Evolutionary conservation across 495 filamentous ascomycete genomes (phyloP).

Genomic region (Aspergillus sclerotioniger): DNA sequence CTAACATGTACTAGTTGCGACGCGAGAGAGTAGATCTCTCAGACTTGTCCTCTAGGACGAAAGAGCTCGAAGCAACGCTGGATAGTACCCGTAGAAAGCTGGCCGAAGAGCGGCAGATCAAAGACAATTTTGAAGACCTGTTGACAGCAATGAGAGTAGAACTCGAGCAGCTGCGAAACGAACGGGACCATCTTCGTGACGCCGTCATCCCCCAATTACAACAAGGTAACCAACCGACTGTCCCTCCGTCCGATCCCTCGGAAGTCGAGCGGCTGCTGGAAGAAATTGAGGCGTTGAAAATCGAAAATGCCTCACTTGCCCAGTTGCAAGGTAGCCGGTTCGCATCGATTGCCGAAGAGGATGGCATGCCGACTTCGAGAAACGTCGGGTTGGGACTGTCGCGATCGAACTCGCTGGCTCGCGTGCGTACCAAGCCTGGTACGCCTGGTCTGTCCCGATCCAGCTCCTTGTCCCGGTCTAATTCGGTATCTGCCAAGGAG

Average conservation of each 20-base stretch:
- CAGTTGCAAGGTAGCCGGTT: conserved; percentile 53
- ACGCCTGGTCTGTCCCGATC: conserved; percentile 41
- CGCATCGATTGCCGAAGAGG: conserved; percentile 64
- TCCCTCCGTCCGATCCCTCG: conserved; percentile 50
- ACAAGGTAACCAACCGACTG: conserved; percentile 63
- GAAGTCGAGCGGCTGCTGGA: conserved; percentile 68
- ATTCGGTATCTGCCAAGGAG: conserved; percentile 61
- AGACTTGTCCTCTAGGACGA: conserved; percentile 43
- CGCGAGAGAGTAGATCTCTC: conserved; percentile 44
- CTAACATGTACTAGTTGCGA: conserved; percentile 36
- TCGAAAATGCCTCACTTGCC: conserved; percentile 50
- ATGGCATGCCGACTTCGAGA: conserved; percentile 27
- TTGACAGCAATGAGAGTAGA: conserved; percentile 80
- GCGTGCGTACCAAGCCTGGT: conserved; percentile 33
- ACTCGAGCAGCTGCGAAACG: conserved; percentile 76
- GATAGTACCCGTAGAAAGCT: conserved; percentile 80
- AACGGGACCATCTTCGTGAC: conserved; percentile 87
- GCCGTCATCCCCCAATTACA: conserved; percentile 74
- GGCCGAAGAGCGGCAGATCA: conserved; percentile 79
- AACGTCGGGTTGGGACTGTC: conserved; percentile 48
- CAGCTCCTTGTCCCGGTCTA: conserved; percentile 49
- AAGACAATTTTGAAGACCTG: conserved; percentile 92
- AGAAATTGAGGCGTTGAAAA: conserved; percentile 64
- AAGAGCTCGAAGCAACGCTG: conserved; percentile 74
- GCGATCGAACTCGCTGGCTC: conserved; percentile 62